A percentile compares a stretch with the other conserved stretches of the same genome.
These are phyloP conservation scores for Fraxinus baroniana DNA, from an alignment of 305 asterid species.

Conservation along the genomic window DNA sequence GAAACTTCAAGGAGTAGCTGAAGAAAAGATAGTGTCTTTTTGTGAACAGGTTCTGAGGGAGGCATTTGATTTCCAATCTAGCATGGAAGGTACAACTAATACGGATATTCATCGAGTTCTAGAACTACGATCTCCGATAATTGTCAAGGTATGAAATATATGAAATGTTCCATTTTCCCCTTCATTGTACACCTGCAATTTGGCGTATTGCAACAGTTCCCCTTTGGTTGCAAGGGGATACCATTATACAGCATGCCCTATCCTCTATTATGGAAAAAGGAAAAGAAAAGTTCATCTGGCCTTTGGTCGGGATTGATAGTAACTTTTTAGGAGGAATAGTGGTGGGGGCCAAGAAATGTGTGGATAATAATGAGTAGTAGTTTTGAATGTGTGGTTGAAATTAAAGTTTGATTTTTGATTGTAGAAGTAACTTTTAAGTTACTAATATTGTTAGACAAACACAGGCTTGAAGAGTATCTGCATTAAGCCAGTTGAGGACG, in stretches of 20 bases:
- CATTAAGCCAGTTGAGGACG: background rate
- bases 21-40: constrained; percentile 80
- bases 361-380: background rate
- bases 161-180: background rate
- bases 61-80: constrained; percentile 90
- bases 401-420: background rate
- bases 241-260: background rate
- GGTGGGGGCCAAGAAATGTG: background rate
- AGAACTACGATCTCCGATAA: constrained; percentile 91
- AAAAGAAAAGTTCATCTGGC: background rate
- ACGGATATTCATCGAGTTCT: constrained; percentile 89
- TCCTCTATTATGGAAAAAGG: background rate
- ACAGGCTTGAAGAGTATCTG: background rate
- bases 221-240: background rate
- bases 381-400: background rate
- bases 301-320: background rate
- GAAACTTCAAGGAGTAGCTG: constrained; percentile 73
- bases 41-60: constrained; percentile 90
- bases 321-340: background rate
- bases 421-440: background rate
- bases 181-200: background rate
- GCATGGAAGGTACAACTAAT: constrained; percentile 68
- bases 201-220: constrained; percentile 1
- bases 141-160: constrained; percentile 71
- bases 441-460: background rate